Conservation (phyloP, 2,329 filamentous ascomycete species). For the Pestalotiopsis fici region DNA sequence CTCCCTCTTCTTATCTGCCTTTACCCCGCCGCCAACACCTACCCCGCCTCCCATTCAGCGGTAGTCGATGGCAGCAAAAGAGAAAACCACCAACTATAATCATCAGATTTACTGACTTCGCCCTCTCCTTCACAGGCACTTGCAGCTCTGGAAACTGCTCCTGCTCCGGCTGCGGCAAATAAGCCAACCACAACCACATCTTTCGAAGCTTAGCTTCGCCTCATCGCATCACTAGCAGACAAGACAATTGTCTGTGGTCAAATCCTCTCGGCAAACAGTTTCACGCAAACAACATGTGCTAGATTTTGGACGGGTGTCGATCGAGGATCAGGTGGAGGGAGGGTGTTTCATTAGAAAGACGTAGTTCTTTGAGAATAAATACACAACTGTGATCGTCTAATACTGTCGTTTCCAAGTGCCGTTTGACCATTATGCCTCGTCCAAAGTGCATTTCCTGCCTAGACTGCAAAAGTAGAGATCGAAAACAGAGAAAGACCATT, state of each 20-base stretch:
- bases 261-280: background rate
- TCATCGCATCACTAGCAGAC: background rate
- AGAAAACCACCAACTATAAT: background rate
- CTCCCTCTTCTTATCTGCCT: background rate
- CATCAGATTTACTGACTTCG: background rate
- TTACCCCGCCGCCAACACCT: background rate
- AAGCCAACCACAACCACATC: slow-evolving; percentile 16
- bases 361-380: slow-evolving; percentile 1
- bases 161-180: slow-evolving; percentile 37
- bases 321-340: slow-evolving; percentile 4
- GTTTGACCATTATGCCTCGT: background rate
- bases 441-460: no score
- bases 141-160: slow-evolving; percentile 27
- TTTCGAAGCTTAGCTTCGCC: slow-evolving; percentile 1
- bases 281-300: background rate
- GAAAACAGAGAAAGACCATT: no score
- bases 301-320: background rate
- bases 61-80: background rate
- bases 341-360: slow-evolving; percentile 8
- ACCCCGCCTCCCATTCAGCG: slow-evolving; percentile 1
- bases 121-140: slow-evolving; percentile 19
- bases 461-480: no score
- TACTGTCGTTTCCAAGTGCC: background rate
- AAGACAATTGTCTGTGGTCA: background rate
- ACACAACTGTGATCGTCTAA: background rate